These are phyloP conservation scores for Cutaneotrichosporon sp. DNA, from an alignment of 1,284 basidiomycete genomes.

Conservation along the genomic window DNA sequence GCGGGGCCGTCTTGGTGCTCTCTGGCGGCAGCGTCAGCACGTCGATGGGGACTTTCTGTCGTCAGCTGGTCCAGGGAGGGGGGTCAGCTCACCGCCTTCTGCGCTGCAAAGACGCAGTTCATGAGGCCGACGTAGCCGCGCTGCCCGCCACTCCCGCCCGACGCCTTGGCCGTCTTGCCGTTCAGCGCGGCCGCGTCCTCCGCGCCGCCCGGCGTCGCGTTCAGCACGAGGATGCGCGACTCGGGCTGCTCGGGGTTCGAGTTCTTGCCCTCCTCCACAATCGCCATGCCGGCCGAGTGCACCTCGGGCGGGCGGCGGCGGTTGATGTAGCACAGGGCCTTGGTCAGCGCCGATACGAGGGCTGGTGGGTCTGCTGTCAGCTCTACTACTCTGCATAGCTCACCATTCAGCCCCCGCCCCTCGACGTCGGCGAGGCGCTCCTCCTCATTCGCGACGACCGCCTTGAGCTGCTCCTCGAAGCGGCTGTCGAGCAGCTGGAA, in stretches of 20 bases:
- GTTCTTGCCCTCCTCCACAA: conserved; percentile 13
- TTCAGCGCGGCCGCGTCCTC: conserved; percentile 17
- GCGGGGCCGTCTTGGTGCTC: conserved; percentile 63
- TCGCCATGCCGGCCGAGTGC: conserved; percentile 27
- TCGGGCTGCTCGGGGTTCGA: conserved; percentile 56
- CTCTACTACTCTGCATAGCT: background rate
- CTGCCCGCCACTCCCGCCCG: conserved; percentile 30
- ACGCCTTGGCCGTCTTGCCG: conserved; percentile 55
- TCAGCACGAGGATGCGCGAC: conserved; percentile 85
- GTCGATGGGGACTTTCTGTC: conserved; percentile 90
- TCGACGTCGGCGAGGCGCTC: conserved; percentile 58
- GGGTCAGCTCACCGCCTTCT: conserved; percentile 72
- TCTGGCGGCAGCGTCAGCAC: conserved; percentile 85
- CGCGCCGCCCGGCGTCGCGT: conserved; percentile 69
- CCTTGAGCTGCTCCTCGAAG: conserved; percentile 68
- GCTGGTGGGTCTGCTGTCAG: conserved; percentile 59
- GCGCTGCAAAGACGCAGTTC: conserved; percentile 99
- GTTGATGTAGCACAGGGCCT: conserved; percentile 89
- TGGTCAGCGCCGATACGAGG: conserved; percentile 82
- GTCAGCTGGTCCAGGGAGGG: background rate
- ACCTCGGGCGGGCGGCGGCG: conserved; percentile 61
- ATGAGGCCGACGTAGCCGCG: conserved; percentile 79
- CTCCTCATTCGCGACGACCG: conserved; percentile 65
- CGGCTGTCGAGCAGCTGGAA: conserved; percentile 64
- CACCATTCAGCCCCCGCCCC: conserved; percentile 57